Evolutionary conservation across 1,284 basidiomycete genomes (phyloP).

Genomic region (Chalciporus sp.): DNA sequence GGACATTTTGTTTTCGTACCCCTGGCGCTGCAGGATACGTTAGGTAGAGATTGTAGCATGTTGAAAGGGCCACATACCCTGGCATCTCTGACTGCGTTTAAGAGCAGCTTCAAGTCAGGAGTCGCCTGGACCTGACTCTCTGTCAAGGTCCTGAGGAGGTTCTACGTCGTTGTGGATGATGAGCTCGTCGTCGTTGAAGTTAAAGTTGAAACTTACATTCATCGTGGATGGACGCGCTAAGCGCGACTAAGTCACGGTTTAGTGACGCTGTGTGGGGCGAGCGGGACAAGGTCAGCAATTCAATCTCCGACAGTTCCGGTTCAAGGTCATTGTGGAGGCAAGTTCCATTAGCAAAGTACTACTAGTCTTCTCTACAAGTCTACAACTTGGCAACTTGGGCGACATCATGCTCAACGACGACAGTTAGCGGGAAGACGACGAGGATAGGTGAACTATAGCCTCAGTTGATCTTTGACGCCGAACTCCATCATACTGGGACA

Average conservation of each 20-base stretch:
- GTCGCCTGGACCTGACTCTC: constrained; percentile 62
- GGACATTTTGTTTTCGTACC: constrained; percentile 71
- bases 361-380: no score
- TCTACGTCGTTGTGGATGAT: constrained; percentile 42
- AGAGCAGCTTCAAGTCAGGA: constrained; percentile 68
- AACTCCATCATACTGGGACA: no score
- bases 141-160: constrained; percentile 77
- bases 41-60: constrained; percentile 10
- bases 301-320: constrained; percentile 36
- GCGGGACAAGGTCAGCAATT: constrained; percentile 36
- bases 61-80: constrained; percentile 49
- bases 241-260: constrained; percentile 21
- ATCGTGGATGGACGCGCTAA: constrained; percentile 30
- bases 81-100: constrained; percentile 74
- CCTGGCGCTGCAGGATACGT: constrained; percentile 47
- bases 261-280: constrained; percentile 36
- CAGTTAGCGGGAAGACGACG: no score
- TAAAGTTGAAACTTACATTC: constrained; percentile 20
- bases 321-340: no score
- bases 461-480: no score
- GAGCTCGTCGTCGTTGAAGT: constrained; percentile 3
- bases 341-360: no score
- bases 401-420: no score
- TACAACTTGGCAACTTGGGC: no score
- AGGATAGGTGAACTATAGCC: no score